phyloP scores from a whole-genome alignment of 2,329 filamentous ascomycete genomes.

The Dothistroma septosporum region DNA sequence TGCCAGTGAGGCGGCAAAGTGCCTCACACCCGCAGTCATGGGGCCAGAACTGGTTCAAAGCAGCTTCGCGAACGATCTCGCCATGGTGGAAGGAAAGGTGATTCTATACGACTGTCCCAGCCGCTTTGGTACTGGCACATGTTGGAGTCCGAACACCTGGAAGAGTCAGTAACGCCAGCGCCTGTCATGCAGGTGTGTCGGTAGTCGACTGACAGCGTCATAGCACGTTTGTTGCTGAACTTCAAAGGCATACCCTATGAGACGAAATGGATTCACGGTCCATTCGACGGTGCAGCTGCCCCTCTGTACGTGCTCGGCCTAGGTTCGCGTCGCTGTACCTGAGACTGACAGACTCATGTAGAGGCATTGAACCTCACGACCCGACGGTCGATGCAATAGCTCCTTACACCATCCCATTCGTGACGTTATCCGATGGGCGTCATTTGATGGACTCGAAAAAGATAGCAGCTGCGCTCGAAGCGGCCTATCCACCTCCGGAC shows the following conservation, averaged over 20 bases:
- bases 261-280: conserved; percentile 53
- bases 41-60: too few relatives aligned
- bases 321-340: background rate
- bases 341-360: background rate
- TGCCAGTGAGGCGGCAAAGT: too few relatives aligned
- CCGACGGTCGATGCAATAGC: background rate
- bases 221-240: conserved; percentile 45
- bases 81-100: background rate
- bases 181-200: background rate
- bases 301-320: background rate
- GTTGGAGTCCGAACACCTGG: background rate
- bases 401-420: background rate
- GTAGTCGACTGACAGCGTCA: background rate
- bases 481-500: background rate
- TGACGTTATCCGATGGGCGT: background rate
- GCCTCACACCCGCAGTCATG: too few relatives aligned
- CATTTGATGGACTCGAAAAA: background rate
- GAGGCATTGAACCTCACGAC: background rate
- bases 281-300: background rate
- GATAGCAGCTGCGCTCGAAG: background rate
- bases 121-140: background rate
- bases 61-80: background rate
- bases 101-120: background rate
- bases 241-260: conserved; percentile 63
- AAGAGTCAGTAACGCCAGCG: background rate